These are phyloP conservation scores for Eimeria acervulina DNA, from an alignment of 169 alveolate species.

Conservation along the genomic window DNA sequence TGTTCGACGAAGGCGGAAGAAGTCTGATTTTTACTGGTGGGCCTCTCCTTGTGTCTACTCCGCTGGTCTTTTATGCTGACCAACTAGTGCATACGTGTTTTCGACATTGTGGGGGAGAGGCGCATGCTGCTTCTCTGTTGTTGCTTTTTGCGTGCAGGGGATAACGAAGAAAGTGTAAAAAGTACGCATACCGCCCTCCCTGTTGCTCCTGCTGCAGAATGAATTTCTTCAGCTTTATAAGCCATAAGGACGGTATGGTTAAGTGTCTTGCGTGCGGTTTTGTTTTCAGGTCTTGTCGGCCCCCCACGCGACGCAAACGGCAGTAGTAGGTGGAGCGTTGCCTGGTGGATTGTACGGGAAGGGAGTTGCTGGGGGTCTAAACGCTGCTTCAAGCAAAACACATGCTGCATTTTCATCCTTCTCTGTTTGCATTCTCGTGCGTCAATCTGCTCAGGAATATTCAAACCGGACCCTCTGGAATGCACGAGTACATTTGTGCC, in stretches of 20 bases:
- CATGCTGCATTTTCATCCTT: not conserved
- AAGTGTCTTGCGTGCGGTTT: not conserved
- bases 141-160: conserved; percentile 37
- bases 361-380: no score
- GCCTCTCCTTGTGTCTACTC: not conserved
- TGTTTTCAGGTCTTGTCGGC: not conserved
- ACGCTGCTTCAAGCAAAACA: no score
- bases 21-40: conserved; percentile 54
- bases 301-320: not conserved
- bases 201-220: not conserved
- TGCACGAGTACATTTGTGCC: conserved; percentile 7
- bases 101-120: not conserved
- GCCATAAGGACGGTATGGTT: not conserved
- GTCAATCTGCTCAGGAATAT: not conserved
- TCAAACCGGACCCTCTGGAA: conserved; percentile 46
- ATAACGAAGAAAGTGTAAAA: not conserved
- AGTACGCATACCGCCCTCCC: not conserved
- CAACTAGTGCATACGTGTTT: not conserved
- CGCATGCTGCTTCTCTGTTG: not conserved
- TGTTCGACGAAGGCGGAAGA: conserved; percentile 59
- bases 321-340: not conserved
- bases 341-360: no score
- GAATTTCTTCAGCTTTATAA: not conserved
- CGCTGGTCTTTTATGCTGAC: not conserved
- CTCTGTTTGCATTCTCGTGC: not conserved